Evolutionary conservation across 2,329 filamentous ascomycete species (phyloP), one percentile per base, ranked within the genome.

Genomic region (Cyphellophora europaea): DNA sequence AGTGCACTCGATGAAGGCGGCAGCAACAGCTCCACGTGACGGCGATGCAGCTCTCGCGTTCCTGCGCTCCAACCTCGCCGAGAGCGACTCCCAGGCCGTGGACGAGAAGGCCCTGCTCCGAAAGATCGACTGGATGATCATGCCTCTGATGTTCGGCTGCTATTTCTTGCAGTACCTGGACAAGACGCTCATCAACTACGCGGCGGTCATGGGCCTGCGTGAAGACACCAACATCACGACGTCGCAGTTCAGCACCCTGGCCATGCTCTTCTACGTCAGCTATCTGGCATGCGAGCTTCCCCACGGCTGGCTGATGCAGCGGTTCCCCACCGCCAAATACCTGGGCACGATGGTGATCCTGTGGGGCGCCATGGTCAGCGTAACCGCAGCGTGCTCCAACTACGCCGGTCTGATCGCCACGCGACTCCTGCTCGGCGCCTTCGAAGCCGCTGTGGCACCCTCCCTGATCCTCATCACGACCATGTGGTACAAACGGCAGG

Each of bases 181-280:
- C 21, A 25, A 25, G 21, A 25, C 21, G n/a, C 21, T 25, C 8
- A 25, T 76, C 1, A 63, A 57, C 4, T 55, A 65, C 27, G 59
- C 75, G 5, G 69, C 69, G 30, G 71, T 79, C 35, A 80, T 79
- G 76, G 72, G 72, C 10, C 54, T 79, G 11, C 58, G 54, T 8
- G 54, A 63, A 36, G 72, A 77, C 39, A 64, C 72, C 5, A 58
- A 66, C 3, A 62, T 79, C 30, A 50, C 55, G 17, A 68, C 66
- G 17, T 74, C 77, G 41, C 63, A 77, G 27, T 79, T 77, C 52
- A 71, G 69, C 32, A 71, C 75, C 48, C 53, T 73, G 13, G 71
- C 72, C 0, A 71, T 72, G 2, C 69, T 71, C 17, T 69, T 78
- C 45, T 79, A 74, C 41, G 69, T 78, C 23, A 72, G 68, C 3